Evolutionary conservation across 495 filamentous ascomycete genomes (phyloP), one percentile per base, ranked within the genome.

Genomic region (Trichocladium antarcticum): DNA sequence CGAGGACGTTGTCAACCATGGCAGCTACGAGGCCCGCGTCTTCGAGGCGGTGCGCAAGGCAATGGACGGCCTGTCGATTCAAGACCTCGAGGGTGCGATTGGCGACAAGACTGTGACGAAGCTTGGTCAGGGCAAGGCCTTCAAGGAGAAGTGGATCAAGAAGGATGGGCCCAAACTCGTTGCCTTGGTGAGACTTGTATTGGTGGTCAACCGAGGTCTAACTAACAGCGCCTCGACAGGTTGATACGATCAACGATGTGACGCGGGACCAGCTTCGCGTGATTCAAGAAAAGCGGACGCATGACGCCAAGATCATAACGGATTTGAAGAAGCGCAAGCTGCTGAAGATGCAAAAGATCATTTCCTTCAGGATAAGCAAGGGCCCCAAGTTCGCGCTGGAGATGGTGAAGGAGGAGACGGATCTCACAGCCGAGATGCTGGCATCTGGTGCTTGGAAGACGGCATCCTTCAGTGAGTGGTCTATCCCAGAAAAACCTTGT

Each of bases 111-210:
- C 81, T n/a, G 79, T 81, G 41, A 82, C 84, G 48, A 94, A 89
- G 66, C 70, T 96, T 37, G 92, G 92, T n/a, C 86, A 90, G 63
- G 87, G 89, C 45, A 95, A 88, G 68, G 92, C 92, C 37, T 90
- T 97, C 72, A 95, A 89, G 74, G 82, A 85, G 60, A 89, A 87
- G 60, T 98, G 92, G 92, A 90, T 98, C 51, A 89, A 84, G 50
- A 81, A 82, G 59, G 83, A 85, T 28, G 74, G 70, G 50, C 62
- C 73, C 7, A 62, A 62, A 47, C 48, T 60, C 37, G 56, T 60
- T 9, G 52, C 53, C 10, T 37, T 57, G 48, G 58, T 63, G 21
- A 2, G 53, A 16, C 40, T 15, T n/a, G 17, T 24, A 9, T 43
- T 8, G 8, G 24, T 15, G 31, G 29, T 3, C 15, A 15, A 11